Conservation (phyloP, 202 grass and related monocot species). For the Musa balbisiana region DNA sequence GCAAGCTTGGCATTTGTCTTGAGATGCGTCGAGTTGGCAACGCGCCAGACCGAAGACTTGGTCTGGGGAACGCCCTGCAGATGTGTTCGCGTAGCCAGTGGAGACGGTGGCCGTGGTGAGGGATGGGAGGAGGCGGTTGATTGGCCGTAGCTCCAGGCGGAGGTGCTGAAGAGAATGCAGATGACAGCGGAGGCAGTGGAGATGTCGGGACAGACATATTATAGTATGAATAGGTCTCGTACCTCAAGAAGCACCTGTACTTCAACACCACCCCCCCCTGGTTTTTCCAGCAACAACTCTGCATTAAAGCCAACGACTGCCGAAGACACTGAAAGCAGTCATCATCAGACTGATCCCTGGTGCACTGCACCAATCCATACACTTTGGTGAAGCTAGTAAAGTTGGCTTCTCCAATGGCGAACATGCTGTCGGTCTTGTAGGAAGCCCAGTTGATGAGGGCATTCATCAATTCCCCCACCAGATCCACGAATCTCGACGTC, state of each 20-base stretch:
- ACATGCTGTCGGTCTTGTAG: slow-evolving; percentile 10
- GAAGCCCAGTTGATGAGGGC: slow-evolving; percentile 21
- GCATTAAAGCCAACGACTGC: not conserved
- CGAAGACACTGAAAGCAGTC: slow-evolving; percentile 27
- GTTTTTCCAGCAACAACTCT: not conserved
- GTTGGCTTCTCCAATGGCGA: slow-evolving; percentile 27
- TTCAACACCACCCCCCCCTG: slow-evolving; percentile 22
- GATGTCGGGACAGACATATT: not conserved
- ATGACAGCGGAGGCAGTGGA: no score
- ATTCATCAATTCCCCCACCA: slow-evolving; percentile 23
- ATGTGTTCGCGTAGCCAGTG: not conserved
- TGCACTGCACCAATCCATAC: slow-evolving; percentile 41
- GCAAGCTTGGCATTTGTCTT: not conserved
- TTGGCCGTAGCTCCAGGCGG: no score
- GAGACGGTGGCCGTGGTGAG: not conserved
- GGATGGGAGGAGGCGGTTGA: not conserved
- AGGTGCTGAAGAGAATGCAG: not conserved
- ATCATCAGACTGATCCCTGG: slow-evolving; percentile 15
- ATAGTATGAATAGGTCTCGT: not conserved
- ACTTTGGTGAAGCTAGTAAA: slow-evolving; percentile 4
- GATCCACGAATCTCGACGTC: slow-evolving; percentile 16
- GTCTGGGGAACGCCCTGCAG: not conserved
- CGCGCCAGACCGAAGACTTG: slow-evolving; percentile 8
- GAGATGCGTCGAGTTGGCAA: slow-evolving; percentile 7
- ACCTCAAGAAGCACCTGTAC: slow-evolving; percentile 9